Conservation (phyloP, 257 asterid species). For the Solanum paucissectum region DNA sequence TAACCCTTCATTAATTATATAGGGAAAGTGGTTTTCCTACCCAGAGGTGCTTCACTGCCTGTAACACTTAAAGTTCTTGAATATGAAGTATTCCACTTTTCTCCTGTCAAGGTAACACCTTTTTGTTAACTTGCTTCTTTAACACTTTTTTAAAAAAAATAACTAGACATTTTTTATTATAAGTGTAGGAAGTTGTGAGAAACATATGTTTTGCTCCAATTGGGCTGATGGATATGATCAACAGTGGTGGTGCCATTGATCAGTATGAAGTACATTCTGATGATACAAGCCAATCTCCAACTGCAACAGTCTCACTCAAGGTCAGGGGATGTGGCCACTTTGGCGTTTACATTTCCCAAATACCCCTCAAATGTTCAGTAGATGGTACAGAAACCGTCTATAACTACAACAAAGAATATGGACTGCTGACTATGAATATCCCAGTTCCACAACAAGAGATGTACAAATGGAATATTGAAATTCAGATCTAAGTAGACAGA, state of each 20-base stretch:
- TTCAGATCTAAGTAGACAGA: slow-evolving; percentile 27
- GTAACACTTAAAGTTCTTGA: slow-evolving; percentile 80
- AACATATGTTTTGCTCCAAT: slow-evolving; percentile 61
- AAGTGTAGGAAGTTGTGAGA: slow-evolving; percentile 36
- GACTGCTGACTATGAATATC: slow-evolving; percentile 40
- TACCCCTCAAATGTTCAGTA: slow-evolving; percentile 49
- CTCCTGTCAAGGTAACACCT: slow-evolving; percentile 66
- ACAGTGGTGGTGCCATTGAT: slow-evolving; percentile 77
- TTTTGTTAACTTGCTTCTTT: neutral
- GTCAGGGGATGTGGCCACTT: slow-evolving; percentile 81
- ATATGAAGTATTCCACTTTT: slow-evolving; percentile 83
- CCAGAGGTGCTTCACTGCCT: slow-evolving; percentile 67
- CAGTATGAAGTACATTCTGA: slow-evolving; percentile 29
- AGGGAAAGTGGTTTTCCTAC: slow-evolving; percentile 49
- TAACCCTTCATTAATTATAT: neutral
- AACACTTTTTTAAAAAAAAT: neutral
- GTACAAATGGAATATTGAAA: slow-evolving; percentile 55
- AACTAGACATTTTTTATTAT: neutral
- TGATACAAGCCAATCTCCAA: slow-evolving; percentile 13
- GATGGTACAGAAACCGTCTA: slow-evolving; percentile 36
- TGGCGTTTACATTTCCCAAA: slow-evolving; percentile 59
- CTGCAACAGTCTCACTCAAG: slow-evolving; percentile 41
- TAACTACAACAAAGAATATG: slow-evolving; percentile 34
- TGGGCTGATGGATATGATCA: slow-evolving; percentile 90
- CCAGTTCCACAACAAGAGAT: slow-evolving; percentile 48